phyloP scores from a whole-genome alignment of 2,329 filamentous ascomycete species.

The Colletotrichum sp. region DNA sequence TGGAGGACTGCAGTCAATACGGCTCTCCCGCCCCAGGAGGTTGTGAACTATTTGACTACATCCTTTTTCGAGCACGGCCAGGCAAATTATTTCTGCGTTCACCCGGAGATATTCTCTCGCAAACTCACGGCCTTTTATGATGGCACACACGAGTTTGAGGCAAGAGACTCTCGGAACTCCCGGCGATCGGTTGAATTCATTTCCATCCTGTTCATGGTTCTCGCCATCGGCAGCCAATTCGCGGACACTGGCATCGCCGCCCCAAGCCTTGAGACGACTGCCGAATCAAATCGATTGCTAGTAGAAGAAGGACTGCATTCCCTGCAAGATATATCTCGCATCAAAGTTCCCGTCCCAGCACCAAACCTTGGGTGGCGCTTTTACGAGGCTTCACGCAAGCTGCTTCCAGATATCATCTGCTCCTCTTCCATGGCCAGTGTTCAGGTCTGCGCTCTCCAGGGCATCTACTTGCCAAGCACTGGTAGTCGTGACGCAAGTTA shows the following conservation, averaged over 20 bases:
- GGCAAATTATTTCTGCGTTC: not conserved
- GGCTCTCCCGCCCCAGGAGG: not conserved
- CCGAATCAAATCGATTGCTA: not conserved
- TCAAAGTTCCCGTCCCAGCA: not conserved
- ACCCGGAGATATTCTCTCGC: not conserved
- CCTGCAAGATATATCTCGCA: accelerated
- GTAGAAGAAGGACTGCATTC: not conserved
- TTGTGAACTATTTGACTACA: not conserved
- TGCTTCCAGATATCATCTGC: accelerated
- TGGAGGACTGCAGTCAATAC: not conserved
- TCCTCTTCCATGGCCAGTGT: accelerated
- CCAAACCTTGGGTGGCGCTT: not conserved
- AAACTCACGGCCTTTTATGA: not conserved
- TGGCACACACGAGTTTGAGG: not conserved
- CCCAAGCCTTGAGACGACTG: not conserved
- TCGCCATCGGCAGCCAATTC: not conserved
- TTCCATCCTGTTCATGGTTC: not conserved
- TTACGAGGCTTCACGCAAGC: not conserved
- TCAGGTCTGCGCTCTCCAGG: not conserved
- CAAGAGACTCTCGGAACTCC: not conserved
- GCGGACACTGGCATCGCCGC: not conserved
- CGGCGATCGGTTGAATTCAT: not conserved
- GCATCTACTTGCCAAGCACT: not conserved
- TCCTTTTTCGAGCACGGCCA: not conserved
- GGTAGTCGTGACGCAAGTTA: not conserved